Base-by-base conservation (phyloP, 176 grass and related monocot species). In the Cymbopogon citratus region DNA sequence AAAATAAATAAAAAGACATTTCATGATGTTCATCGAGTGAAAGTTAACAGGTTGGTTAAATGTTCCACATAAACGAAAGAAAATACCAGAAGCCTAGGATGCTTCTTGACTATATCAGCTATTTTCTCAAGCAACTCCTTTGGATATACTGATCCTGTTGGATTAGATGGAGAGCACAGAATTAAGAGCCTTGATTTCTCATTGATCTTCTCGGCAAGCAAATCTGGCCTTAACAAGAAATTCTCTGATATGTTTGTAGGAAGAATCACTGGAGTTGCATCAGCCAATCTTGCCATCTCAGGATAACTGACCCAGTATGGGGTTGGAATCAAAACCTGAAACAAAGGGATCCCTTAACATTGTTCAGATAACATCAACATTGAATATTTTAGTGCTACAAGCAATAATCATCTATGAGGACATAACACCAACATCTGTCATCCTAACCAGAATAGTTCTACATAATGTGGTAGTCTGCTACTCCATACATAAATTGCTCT, bases 301-400 rank as follows among this genome's bases (percentile, higher is more conserved):
- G 89, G 86, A 89, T 91, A 94, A 56, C 89, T 94, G 34, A 94
- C 92, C 89, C 89, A 94, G 41, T 84, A 94, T 45, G 92, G 89
- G 43, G 92, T 81, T 69, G 89, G 92, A 57, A 94, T 85, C 49
- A 94, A 68, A 82, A 94, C 89, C 92, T 91, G 40, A 83, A 76
- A 71, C 9, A 82, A 83, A 60, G n/a, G 38, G 26, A 66, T 27
- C 7, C 4, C 16, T 48, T 9, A 8, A 21, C 43, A 57, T 24
- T 60, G 7, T 56, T 29, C 36, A 61, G 36, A 27, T 31, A 56
- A 49, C 59, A 78, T 12, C 26, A 79, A 19, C 11, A 7, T 9
- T 49, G 1, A 63, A 41, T 61, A 35, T 61, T 64, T 38, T 51
- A 57, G 59, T 71, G 62, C 13, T 5, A 84, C 65, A 66, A 5